Evolutionary conservation across 2,329 filamentous ascomycete species (phyloP).

Genomic region (Simplicillium sp.): DNA sequence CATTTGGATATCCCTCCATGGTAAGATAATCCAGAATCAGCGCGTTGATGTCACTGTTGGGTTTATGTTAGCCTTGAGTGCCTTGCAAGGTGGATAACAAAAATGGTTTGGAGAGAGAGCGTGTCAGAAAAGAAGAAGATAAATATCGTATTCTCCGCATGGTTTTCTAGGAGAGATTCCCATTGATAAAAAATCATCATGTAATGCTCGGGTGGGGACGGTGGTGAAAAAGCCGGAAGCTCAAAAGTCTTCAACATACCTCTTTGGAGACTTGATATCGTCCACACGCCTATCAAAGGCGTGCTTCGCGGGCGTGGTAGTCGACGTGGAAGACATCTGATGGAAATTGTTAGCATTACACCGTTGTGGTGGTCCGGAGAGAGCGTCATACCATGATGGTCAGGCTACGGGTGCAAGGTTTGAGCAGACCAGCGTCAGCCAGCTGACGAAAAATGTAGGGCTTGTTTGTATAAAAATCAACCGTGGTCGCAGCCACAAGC

Average conservation of each 20-base stretch:
- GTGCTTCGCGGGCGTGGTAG: constrained; percentile 60
- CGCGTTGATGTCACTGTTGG: constrained; percentile 78
- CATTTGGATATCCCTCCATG: constrained; percentile 87
- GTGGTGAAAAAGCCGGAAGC: not conserved
- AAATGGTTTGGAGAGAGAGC: constrained; percentile 2
- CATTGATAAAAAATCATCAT: constrained; percentile 91
- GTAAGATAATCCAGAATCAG: constrained; percentile 96
- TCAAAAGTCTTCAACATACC: constrained; percentile 47
- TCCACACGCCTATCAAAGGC: constrained; percentile 75
- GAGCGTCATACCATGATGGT: too few species aligned
- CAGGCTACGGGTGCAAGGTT: too few species aligned
- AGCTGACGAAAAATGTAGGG: too few species aligned
- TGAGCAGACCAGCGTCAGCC: too few species aligned
- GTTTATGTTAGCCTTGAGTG: constrained; percentile 15
- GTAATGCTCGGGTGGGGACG: constrained; percentile 17
- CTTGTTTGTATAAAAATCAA: too few species aligned
- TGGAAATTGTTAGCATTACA: constrained; percentile 2
- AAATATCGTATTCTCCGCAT: constrained; percentile 78
- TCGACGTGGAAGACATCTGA: constrained; percentile 64
- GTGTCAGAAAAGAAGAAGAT: constrained; percentile 60
- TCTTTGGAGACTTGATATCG: constrained; percentile 79
- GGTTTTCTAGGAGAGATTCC: constrained; percentile 99
- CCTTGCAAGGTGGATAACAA: constrained; percentile 4
- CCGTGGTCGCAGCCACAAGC: too few species aligned
- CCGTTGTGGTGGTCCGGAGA: too few species aligned